Evolutionary conservation across 192 early-diverging fungal genomes (phyloP), one percentile per base, ranked within the genome.

Genomic region (Geosiphon pyriformis): DNA sequence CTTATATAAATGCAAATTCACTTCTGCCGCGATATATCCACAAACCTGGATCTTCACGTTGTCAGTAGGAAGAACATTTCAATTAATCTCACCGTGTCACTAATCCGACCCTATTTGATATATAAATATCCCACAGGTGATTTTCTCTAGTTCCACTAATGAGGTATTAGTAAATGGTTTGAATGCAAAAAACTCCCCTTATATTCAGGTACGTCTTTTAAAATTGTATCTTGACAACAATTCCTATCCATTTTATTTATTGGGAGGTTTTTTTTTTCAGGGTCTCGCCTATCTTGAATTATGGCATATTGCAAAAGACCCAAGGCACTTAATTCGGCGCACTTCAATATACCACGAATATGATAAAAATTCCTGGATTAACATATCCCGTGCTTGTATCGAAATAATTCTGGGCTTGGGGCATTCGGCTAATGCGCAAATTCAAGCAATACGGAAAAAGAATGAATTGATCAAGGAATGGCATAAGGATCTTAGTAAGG

Each of bases 361-460:
- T 15, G 37, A 42, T 42, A 42, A 42, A 42, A 42, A 42, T 15
- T 10, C 37, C 6, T 55, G 53, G 53, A 29, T 12, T 20, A 55
- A 20, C 20, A 29, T 55, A 55, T 55, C 53, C 12, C 53, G 53
- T 11, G 20, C 23, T 23, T 55, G 53, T 29, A 55, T 55, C 37
- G 37, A 42, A 42, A 10, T 42, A 15, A 42, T 42, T 42, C 37
- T 42, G 6, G 37, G 37, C 15, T 15, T 42, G 15, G 37, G 37
- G 15, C 15, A 42, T 15, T 6, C 37, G 37, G 37, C 37, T 10
- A 42, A 42, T 15, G 15, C 37, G 7, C 37, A 42, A 42, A 42
- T 42, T 10, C 37, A 42, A 42, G 15, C 37, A 15, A 6, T 10
- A 42, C 15, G 15, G 6, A 42, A 42, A 42, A 42, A 42, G 37